Evolutionary conservation across 2,329 filamentous ascomycete genomes (phyloP), one percentile per base, ranked within the genome.

Genomic region (Botryosphaeria dothidea): DNA sequence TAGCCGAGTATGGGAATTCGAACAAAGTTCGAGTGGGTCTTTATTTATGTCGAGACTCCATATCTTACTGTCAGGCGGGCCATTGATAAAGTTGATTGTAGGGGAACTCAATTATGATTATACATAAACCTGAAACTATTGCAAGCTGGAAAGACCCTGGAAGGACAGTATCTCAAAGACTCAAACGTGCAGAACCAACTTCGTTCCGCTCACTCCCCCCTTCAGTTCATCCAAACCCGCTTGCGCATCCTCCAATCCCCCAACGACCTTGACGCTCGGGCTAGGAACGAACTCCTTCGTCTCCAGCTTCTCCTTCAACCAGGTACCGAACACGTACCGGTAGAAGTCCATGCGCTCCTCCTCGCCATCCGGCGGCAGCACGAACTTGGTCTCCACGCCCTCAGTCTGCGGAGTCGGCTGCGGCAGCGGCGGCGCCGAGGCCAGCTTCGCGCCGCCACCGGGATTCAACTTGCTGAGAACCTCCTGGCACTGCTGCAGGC

Each of bases 131-230:
- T n/a, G n/a, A n/a, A n/a, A n/a, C n/a, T n/a, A n/a, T n/a, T n/a
- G n/a, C n/a, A n/a, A n/a, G n/a, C n/a, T n/a, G n/a, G n/a, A n/a
- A n/a, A n/a, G n/a, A n/a, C n/a, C n/a, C n/a, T n/a, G n/a, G n/a
- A n/a, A n/a, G n/a, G n/a, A n/a, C n/a, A n/a, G n/a, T n/a, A n/a
- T n/a, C n/a, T n/a, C n/a, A n/a, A n/a, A 56, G 21, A 13, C 4
- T 62, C 8, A 45, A 17, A 52, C 73, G 86, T 68, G 63, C 43
- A 71, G 31, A 13, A 71, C 70, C 57, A 72, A 61, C 63, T 72
- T 73, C 25, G 41, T 62, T 7, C 67, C 71, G 62, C 68, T 70
- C 13, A 71, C 69, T 1, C 70, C 70, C 34, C 65, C 45, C 65
- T 68, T 70, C 54, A 70, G 62, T 61, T 62, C 63, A 62, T 73